Base-by-base conservation (phyloP, 306 rosid genomes). In the Cicer cuneatum region DNA sequence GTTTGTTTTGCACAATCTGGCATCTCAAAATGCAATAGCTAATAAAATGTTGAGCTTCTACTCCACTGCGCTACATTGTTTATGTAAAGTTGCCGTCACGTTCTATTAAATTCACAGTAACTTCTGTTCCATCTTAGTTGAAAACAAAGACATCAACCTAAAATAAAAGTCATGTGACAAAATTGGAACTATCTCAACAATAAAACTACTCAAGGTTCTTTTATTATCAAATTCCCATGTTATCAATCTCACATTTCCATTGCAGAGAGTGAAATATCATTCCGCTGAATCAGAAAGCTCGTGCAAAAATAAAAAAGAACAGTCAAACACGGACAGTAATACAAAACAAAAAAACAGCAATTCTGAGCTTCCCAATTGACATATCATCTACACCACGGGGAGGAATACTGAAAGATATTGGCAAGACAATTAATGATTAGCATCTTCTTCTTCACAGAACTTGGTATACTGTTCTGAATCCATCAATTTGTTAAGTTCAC, bases 391-490 rank as follows among this genome's bases (percentile, higher is more conserved):
- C 67, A 59, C 33, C 80, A 56, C 10, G 70, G 62, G 42, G 39
- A 12, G 42, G 39, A 12, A 57, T 49, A 45, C 72, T 45, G 69
- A 58, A 76, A 68, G 72, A 65, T 59, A 35, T 51, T 64, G 21
- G 53, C 69, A 41, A 78, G 66, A 29, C 2, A 10, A 78, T 88
- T 89, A 92, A 69, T 90, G 96, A 47, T 80, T 78, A 80, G 93
- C 86, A 72, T 94, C 90, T 75, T 94, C 98, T 83, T 94, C 96
- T 83, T 94, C 96, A 72, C 99, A 94, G 88, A 94, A 94, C 81
- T 94, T 89, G 83, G 95, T 35, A 87, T 92, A 94, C 62, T 90
- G 33, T 5, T 92, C 92, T 15, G 97, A 80, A 77, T 92, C 95
- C 99, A 94, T 88, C 86, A 94, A 82, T 12, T 85, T 87, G 47